Evolutionary conservation across 2,329 filamentous ascomycete genomes (phyloP).

Genomic region (Tolypocladium endophyticum): DNA sequence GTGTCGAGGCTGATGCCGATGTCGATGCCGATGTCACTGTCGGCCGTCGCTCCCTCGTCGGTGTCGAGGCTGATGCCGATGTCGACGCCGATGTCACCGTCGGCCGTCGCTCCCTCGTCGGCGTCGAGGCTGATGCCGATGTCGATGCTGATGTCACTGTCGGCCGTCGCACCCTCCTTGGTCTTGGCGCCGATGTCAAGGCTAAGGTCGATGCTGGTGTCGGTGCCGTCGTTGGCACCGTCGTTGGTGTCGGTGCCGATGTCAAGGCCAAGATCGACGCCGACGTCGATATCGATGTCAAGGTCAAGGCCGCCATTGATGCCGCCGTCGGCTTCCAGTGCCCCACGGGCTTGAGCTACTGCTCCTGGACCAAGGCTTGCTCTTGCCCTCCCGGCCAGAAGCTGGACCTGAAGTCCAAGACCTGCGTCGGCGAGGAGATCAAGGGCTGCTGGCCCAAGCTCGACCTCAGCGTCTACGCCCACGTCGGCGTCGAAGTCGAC

Average conservation of each 20-base stretch:
- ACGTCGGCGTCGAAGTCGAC: constrained; percentile 15
- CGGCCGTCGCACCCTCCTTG: constrained; percentile 12
- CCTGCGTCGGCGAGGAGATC: constrained; percentile 15
- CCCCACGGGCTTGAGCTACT: constrained; percentile 24
- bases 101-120: constrained; percentile 12
- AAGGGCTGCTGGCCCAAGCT: constrained; percentile 24
- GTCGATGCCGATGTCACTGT: constrained; percentile 6
- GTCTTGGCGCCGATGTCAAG: constrained; percentile 10
- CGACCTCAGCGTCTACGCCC: constrained; percentile 11
- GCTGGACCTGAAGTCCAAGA: constrained; percentile 19
- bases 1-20: constrained; percentile 3
- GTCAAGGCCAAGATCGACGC: constrained; percentile 4
- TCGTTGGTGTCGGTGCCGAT: constrained; percentile 5
- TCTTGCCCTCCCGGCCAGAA: constrained; percentile 30
- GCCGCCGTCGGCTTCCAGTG: constrained; percentile 15
- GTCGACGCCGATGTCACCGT: constrained; percentile 4
- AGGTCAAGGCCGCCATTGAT: constrained; percentile 10
- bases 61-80: constrained; percentile 3
- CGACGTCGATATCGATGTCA: constrained; percentile 3
- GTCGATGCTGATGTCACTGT: constrained; percentile 1
- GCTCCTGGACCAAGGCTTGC: constrained; percentile 29
- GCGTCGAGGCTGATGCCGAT: constrained; percentile 9
- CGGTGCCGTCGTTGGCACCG: neutral
- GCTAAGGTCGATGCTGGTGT: constrained; percentile 2
- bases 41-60: neutral